Base-by-base conservation (phyloP, 257 asterid genomes). In the Linaria vulgaris region DNA sequence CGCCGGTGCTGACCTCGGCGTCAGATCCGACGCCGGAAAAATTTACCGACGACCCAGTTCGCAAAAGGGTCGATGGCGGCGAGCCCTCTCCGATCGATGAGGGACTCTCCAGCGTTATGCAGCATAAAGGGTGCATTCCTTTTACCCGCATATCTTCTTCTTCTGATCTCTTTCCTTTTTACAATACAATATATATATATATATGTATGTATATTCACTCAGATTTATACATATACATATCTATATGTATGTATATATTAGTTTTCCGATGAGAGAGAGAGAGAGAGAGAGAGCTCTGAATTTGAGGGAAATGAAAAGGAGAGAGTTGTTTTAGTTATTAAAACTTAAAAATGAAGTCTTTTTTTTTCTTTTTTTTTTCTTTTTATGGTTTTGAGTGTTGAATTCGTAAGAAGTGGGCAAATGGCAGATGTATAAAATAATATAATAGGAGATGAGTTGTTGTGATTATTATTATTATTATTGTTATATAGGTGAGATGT, bases 101-200 rank as follows among this genome's bases (percentile, higher is more conserved):
- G n/a, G 83, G 30, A 21, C 82, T 79, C 81, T 88, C 98, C 20
- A 91, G 53, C 21, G 96, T 75, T 67, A 91, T 81, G 81, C 98
- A 91, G 64, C 98, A 91, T 4, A 91, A 85, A 19, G 98, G 98
- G 79, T 91, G 89, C 98, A 91, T 78, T 79, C 83, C 95, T 82
- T 71, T 88, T 63, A 84, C 91, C 52, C 95, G 95, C 97, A 90
- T n/a, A n/a, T 90, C 71, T 44, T 9, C 13, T 1, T 14, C 8
- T 56, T 16, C n/a, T n/a, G n/a, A n/a, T 19, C 13, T 27, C 6
- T 27, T 27, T 27, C 4, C 6, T 27, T 3, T 8, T 56, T 9
- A 1, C 9, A 25, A 16, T 31, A n/a, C 3, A 13, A 56, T 7
- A 25, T 16, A 34, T 6, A n/a, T n/a, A n/a, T n/a, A n/a, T n/a